These are phyloP conservation scores for Acacia pycnantha DNA, from an alignment of 331 rosid species.

Conservation along the genomic window DNA sequence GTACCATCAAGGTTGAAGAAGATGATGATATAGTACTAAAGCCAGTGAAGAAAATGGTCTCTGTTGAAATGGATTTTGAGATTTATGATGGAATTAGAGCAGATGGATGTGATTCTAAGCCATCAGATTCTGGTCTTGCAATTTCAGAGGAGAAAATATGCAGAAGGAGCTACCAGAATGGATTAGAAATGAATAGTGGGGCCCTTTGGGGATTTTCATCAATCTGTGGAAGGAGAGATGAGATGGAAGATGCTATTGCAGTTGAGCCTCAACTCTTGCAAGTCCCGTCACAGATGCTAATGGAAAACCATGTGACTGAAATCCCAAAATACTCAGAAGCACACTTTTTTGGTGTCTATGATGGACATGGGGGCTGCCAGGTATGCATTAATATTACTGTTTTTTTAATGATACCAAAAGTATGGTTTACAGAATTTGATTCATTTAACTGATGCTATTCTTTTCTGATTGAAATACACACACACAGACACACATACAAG, in stretches of 20 bases:
- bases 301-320: conserved; percentile 38
- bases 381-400: conserved; percentile 37
- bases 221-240: conserved; percentile 64
- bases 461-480: background rate
- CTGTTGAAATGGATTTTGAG: conserved; percentile 33
- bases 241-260: conserved; percentile 83
- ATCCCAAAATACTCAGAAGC: conserved; percentile 30
- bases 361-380: conserved; percentile 90
- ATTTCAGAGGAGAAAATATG: conserved; percentile 28
- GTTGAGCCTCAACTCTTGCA: conserved; percentile 54
- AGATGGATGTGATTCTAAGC: conserved; percentile 41
- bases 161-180: conserved; percentile 30
- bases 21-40: conserved; percentile 10
- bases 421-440: background rate
- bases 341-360: conserved; percentile 81
- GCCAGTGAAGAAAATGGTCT: conserved; percentile 29
- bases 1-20: conserved; percentile 27
- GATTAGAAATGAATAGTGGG: conserved; percentile 33
- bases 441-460: conserved; percentile 1
- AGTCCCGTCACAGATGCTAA: conserved; percentile 50
- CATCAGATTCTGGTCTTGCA: conserved; percentile 23
- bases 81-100: conserved; percentile 41
- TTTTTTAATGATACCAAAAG: background rate
- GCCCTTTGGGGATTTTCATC: conserved; percentile 76
- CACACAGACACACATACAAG: no score